Base-by-base conservation (phyloP, 192 early-diverging fungal species). In the Gigaspora rosea region DNA sequence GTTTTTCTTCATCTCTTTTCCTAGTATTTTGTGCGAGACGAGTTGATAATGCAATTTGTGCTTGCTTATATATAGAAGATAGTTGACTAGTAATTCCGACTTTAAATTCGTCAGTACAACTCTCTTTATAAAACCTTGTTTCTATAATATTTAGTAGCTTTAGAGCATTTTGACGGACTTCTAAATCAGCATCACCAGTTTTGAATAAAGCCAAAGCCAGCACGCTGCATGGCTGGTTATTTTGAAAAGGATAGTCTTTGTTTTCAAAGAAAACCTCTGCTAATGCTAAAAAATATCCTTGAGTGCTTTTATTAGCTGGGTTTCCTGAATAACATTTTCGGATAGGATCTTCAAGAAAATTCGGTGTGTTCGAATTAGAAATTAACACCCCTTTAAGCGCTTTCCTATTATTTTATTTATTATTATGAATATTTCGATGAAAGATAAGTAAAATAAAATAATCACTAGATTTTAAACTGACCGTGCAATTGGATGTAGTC, bases 161-260 rank as follows among this genome's bases (percentile, higher is more conserved):
- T 58, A 94, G 85, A 8, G 95, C 94, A 18, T 85, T 79, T n/a
- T 86, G 85, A 13, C 95, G 80, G 35, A 95, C 89, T 1, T 88
- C 80, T 49, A 90, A 86, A 58, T 90, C 91, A 1, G 86, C 79
- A 82, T 94, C 92, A 0, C 93, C 94, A 27, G 88, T 83, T 73
- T 95, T 95, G 78, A 91, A 95, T n/a, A 97, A 62, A 2, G 92
- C 93, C 12, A 94, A 79, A 68, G 85, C 82, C 65, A 94, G 79
- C 56, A 91, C 83, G 52, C 89, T 84, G 22, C 75, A 35, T 32
- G 85, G 83, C 35, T 89, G 82, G 22, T 86, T 77, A 56, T 41
- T 7, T 41, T 41, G 41, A 41, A 87, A 93, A n/a, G 93, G 92
- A 56, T 91, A 94, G 22, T 85, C 83, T 41, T 84, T 85, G 27